Evolutionary conservation across 208 protist genomes (phyloP), one percentile per base, ranked within the genome.

Genomic region (Leptomonas seymouri): DNA sequence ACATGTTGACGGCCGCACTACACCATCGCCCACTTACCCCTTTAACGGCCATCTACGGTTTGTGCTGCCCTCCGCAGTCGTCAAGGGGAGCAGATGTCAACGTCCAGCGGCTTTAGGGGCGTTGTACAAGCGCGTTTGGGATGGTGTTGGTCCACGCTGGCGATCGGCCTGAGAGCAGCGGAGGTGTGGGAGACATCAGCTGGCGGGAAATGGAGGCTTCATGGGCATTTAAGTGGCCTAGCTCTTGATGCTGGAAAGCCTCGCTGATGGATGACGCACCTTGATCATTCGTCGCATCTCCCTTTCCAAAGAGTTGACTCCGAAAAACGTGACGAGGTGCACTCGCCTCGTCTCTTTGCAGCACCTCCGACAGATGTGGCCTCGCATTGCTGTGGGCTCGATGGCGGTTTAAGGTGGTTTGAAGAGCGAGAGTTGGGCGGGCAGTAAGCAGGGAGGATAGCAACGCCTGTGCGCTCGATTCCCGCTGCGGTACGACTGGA

Each of bases 231-330:
- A 4, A 6, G 2, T 51, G 23, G 58, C 28, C 7, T 1, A 7
- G 27, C 18, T 63, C 58, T 15, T 39, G 8, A 11, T n/a, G 3
- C 1, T 11, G 23, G 6, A 14, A 11, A 48, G 34, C 12, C 15
- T 31, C 23, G 36, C 25, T 30, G 16, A 9, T 34, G 7, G 36
- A 3, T 48, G 44, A 21, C 20, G 12, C 7, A 25, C 46, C 41
- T n/a, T 8, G 42, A 28, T 50, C 44, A 3, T 25, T 1, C 7
- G 23, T 2, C 3, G 21, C 30, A 28, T 23, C 69, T 12, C 11
- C 20, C 14, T 16, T 11, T 34, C 54, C 36, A 20, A 75, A 68
- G 30, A 75, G 46, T 4, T n/a, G 53, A 39, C 45, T 75, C 20
- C 41, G 61, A 23, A 69, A 64, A 25, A 50, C 4, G 15, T 65